Percentiles rank a stretch among this genome's conserved stretches.
Evolutionary conservation across 306 rosid species (phyloP).

Genomic region (Prunus campanulata): DNA sequence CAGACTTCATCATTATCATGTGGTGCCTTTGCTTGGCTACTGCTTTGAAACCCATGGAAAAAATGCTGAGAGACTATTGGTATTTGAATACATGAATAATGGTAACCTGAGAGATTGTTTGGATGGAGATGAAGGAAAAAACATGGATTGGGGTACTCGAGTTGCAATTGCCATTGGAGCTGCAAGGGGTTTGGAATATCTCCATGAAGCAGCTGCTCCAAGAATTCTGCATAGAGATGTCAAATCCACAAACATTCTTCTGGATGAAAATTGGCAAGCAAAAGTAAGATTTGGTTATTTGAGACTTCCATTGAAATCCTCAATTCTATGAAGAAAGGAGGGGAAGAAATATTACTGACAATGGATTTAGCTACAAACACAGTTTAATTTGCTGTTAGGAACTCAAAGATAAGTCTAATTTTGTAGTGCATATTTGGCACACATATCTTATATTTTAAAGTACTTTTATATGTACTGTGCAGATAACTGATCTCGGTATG

Average conservation of each 20-base stretch:
- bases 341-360: background rate
- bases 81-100: slow-evolving; percentile 73
- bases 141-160: slow-evolving; percentile 74
- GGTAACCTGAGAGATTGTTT: slow-evolving; percentile 89
- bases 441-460: slow-evolving; percentile 1
- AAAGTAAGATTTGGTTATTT: slow-evolving; percentile 51
- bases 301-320: slow-evolving; percentile 9
- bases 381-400: slow-evolving; percentile 3
- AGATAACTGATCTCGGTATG: slow-evolving; percentile 99
- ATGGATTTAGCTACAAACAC: background rate
- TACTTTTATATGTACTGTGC: slow-evolving; percentile 20
- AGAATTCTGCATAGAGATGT: slow-evolving; percentile 93
- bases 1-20: slow-evolving; percentile 88
- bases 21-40: slow-evolving; percentile 91
- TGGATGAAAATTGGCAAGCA: slow-evolving; percentile 81
- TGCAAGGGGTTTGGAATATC: slow-evolving; percentile 96
- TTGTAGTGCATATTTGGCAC: background rate
- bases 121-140: slow-evolving; percentile 57
- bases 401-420: background rate
- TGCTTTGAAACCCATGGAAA: slow-evolving; percentile 78
- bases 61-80: slow-evolving; percentile 72
- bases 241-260: slow-evolving; percentile 93
- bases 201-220: slow-evolving; percentile 99
- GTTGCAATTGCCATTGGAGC: slow-evolving; percentile 91
- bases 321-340: background rate